Evolutionary conservation across 805 yeast genomes (phyloP).

Genomic region (Monosporozyma servazzii): DNA sequence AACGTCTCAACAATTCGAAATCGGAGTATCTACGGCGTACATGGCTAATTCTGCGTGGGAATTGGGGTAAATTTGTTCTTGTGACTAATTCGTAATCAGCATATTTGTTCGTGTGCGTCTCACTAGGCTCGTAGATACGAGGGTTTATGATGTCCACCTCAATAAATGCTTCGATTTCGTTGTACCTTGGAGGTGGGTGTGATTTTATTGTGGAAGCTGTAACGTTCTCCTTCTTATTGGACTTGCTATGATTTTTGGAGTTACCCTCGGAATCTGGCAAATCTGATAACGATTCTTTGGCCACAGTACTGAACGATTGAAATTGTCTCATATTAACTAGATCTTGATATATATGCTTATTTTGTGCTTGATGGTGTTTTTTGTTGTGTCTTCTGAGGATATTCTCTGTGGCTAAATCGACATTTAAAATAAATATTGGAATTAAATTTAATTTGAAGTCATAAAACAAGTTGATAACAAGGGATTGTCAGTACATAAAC

Average conservation of each 20-base stretch:
- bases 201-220: slow-evolving; percentile 40
- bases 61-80: slow-evolving; percentile 85
- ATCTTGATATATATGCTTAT: not conserved
- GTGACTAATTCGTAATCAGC: slow-evolving; percentile 91
- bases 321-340: slow-evolving; percentile 16
- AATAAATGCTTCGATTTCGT: slow-evolving; percentile 87
- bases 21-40: slow-evolving; percentile 87
- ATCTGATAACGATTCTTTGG: slow-evolving; percentile 9
- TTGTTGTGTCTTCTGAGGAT: not conserved
- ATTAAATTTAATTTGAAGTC: not conserved
- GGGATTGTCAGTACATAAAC: not conserved
- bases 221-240: slow-evolving; percentile 42
- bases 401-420: not conserved
- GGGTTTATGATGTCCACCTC: slow-evolving; percentile 69
- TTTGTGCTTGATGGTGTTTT: not conserved
- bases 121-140: slow-evolving; percentile 21
- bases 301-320: slow-evolving; percentile 24
- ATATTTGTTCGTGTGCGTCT: slow-evolving; percentile 36
- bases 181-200: slow-evolving; percentile 42
- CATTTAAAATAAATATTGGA: not conserved
- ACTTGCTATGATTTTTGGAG: slow-evolving; percentile 5
- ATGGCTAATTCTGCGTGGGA: slow-evolving; percentile 49
- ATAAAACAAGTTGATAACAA: not conserved
- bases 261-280: not conserved
- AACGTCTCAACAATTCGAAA: slow-evolving; percentile 69